Evolutionary conservation across 495 filamentous ascomycete genomes (phyloP).

Genomic region (Evernia prunastri): DNA sequence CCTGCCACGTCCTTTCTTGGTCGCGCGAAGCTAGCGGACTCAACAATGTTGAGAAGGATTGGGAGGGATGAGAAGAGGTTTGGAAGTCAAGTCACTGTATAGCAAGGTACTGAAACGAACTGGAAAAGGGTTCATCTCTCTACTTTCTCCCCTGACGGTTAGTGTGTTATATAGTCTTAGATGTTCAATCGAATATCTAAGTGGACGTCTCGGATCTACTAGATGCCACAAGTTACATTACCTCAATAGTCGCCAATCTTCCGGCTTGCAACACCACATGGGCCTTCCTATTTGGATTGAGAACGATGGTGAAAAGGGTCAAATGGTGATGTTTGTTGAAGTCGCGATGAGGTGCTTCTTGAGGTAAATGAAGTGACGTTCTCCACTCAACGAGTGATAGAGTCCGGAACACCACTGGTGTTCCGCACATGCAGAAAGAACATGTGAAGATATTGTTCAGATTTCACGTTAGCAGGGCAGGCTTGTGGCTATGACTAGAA

Average conservation of each 20-base stretch:
- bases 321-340: not conserved
- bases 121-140: no score
- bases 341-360: not conserved
- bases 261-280: not conserved
- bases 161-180: no score
- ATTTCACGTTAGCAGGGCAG: not conserved
- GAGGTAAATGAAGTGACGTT: not conserved
- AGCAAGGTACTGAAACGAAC: no score
- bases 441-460: not conserved
- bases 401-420: not conserved
- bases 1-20: no score
- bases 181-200: no score
- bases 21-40: no score
- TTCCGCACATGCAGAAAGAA: not conserved
- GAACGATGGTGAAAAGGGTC: not conserved
- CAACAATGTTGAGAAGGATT: no score
- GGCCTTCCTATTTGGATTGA: not conserved
- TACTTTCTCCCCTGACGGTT: no score
- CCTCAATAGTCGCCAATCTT: not conserved
- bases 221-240: no score
- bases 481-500: slow-evolving; percentile 13
- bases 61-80: no score
- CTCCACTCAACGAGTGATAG: not conserved
- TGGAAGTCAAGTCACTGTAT: no score
- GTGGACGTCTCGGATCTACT: no score